phyloP scores from a whole-genome alignment of 176 grass and related monocot species.

The Cenchrus americanus region DNA sequence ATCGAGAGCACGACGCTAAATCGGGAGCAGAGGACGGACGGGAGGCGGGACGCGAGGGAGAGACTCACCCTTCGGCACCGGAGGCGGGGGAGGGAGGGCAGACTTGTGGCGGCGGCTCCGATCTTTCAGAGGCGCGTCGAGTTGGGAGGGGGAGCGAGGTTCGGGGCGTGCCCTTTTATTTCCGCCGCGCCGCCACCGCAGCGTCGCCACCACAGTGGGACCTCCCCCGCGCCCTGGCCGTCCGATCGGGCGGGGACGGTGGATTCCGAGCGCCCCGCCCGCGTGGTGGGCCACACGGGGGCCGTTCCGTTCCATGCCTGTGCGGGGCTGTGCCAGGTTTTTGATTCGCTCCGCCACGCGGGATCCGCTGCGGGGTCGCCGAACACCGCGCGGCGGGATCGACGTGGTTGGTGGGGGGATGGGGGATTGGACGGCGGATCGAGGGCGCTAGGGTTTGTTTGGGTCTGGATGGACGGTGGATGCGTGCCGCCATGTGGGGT shows the following conservation, averaged over 20 bases:
- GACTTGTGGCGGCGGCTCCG: slow-evolving; percentile 46
- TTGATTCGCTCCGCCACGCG: neutral
- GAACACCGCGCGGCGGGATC: neutral
- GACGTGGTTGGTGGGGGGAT: slow-evolving; percentile 9
- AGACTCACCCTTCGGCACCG: slow-evolving; percentile 48
- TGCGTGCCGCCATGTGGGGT: slow-evolving; percentile 10
- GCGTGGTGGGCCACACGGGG: slow-evolving; percentile 26
- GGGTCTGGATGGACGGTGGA: slow-evolving; percentile 12
- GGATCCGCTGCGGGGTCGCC: neutral
- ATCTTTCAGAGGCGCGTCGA: slow-evolving; percentile 41
- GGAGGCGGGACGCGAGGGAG: neutral
- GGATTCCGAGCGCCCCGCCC: neutral
- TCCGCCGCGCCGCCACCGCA: slow-evolving; percentile 31
- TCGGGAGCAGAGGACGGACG: neutral
- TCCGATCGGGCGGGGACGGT: neutral
- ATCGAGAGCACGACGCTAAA: neutral
- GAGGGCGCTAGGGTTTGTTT: slow-evolving; percentile 24
- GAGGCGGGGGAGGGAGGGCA: slow-evolving; percentile 32
- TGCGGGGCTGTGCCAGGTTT: neutral
- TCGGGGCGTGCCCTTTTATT: slow-evolving; percentile 29
- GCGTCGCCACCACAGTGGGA: neutral
- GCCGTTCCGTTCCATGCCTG: neutral
- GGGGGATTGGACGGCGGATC: neutral
- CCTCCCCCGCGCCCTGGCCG: neutral
- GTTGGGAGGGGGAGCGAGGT: slow-evolving; percentile 9